Percentiles rank a stretch among this genome's conserved stretches.
Evolutionary conservation across 139 green algal species (phyloP).

Genomic region (Chlorella vulgaris): DNA sequence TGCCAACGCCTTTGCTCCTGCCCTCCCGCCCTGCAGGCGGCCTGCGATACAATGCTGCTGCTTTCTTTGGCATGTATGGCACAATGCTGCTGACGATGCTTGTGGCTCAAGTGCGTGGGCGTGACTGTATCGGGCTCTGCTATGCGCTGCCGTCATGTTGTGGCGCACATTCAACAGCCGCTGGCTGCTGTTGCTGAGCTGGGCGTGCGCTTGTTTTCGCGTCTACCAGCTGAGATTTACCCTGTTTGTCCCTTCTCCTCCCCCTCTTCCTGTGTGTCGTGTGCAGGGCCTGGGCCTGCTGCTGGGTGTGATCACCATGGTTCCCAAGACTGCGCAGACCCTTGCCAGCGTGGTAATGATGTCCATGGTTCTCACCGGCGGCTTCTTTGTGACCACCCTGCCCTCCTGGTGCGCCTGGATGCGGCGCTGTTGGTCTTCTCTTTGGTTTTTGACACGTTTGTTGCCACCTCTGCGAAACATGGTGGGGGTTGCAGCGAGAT

Average conservation of each 20-base stretch:
- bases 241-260: no score
- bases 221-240: no score
- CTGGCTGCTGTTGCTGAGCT: no score
- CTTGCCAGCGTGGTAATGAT: slow-evolving; percentile 76
- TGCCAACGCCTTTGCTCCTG: no score
- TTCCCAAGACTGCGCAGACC: slow-evolving; percentile 70
- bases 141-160: not conserved
- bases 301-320: slow-evolving; percentile 71
- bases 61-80: slow-evolving; percentile 74
- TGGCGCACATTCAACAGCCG: no score
- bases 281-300: slow-evolving; percentile 61
- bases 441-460: no score
- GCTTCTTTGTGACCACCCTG: slow-evolving; percentile 57
- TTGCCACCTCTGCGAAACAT: no score
- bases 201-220: no score
- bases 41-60: slow-evolving; percentile 45
- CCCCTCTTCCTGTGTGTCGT: no score
- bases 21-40: no score
- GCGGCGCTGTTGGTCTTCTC: no score
- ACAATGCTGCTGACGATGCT: slow-evolving; percentile 63
- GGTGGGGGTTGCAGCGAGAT: no score
- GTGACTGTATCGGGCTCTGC: not conserved
- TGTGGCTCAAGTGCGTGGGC: slow-evolving; percentile 53
- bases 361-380: slow-evolving; percentile 40
- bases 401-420: slow-evolving; percentile 34